phyloP scores from a whole-genome alignment of 768 basidiomycete species.

The Phallus indusiatus region DNA sequence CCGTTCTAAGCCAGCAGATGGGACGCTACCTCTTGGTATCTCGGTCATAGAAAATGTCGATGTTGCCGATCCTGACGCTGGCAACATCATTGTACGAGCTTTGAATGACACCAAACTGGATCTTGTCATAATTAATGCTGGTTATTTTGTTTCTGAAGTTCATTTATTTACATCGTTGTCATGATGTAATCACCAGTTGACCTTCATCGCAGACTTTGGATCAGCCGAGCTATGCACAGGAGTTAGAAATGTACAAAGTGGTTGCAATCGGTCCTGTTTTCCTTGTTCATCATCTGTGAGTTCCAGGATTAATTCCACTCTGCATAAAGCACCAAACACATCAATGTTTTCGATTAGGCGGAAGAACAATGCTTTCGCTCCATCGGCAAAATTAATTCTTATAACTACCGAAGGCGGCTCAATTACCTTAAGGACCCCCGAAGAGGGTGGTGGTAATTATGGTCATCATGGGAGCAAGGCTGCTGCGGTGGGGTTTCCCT shows the following conservation, averaged over 20 bases:
- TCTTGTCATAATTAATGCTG: slow-evolving; percentile 29
- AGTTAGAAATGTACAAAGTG: slow-evolving; percentile 37
- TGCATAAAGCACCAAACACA: background rate
- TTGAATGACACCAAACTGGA: slow-evolving; percentile 25
- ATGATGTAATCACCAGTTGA: background rate
- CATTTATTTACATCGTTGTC: slow-evolving; percentile 10
- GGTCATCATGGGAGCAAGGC: slow-evolving; percentile 42
- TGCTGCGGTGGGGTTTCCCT: slow-evolving; percentile 18
- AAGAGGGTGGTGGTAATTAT: slow-evolving; percentile 40
- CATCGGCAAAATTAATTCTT: slow-evolving; percentile 30
- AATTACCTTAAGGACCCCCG: slow-evolving; percentile 26
- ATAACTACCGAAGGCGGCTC: slow-evolving; percentile 40
- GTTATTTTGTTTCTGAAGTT: slow-evolving; percentile 31
- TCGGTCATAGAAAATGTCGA: slow-evolving; percentile 30
- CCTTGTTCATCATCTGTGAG: slow-evolving; percentile 16
- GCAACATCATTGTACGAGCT: slow-evolving; percentile 26
- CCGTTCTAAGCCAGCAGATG: slow-evolving; percentile 18
- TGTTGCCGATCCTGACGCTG: slow-evolving; percentile 24
- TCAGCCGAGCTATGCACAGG: slow-evolving; percentile 26
- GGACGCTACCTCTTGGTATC: slow-evolving; percentile 24
- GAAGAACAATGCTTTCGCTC: slow-evolving; percentile 18
- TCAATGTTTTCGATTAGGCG: slow-evolving; percentile 7
- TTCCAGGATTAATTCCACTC: background rate
- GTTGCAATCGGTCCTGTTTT: slow-evolving; percentile 35
- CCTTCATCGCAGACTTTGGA: slow-evolving; percentile 24